phyloP scores from a whole-genome alignment of 352 stramenopile species.

The Phytophthora sojae region DNA sequence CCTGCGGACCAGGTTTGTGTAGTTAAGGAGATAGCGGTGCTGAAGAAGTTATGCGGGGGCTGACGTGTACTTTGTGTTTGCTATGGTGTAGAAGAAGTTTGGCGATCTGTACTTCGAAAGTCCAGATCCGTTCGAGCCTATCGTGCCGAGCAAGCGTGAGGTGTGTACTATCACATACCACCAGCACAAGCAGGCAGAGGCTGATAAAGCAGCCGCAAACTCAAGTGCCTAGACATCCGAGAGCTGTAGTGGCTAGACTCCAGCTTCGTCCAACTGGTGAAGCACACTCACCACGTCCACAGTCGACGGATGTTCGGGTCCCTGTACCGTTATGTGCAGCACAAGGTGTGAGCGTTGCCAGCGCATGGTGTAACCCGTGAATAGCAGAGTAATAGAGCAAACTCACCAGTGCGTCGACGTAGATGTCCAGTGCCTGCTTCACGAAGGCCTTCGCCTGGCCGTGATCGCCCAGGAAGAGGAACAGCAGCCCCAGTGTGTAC shows the following conservation, averaged over 20 bases:
- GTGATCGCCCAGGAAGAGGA: conserved; percentile 62
- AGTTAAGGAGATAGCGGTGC: not conserved
- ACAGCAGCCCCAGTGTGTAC: conserved; percentile 68
- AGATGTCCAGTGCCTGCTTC: conserved; percentile 61
- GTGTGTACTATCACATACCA: conserved; percentile 73
- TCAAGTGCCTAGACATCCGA: not conserved
- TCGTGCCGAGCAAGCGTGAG: conserved; percentile 61
- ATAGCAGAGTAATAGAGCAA: conserved; percentile 21
- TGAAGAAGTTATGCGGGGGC: not conserved
- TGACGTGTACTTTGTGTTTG: conserved; percentile 11
- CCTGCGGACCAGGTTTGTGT: conserved; percentile 48
- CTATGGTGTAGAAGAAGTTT: conserved; percentile 50
- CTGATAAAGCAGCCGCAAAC: conserved; percentile 4
- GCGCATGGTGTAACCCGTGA: conserved; percentile 1
- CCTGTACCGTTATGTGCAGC: conserved; percentile 29
- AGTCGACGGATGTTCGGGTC: conserved; percentile 64
- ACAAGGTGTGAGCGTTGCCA: not conserved
- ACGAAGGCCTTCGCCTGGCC: conserved; percentile 59
- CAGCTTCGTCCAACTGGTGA: conserved; percentile 57
- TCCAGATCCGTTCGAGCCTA: conserved; percentile 69
- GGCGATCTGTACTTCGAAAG: conserved; percentile 73
- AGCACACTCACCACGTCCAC: conserved; percentile 63
- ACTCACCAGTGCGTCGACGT: conserved; percentile 62
- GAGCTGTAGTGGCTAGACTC: conserved; percentile 29
- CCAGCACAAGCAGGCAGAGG: conserved; percentile 33